A percentile compares a stretch with the other conserved stretches of the same genome.
These are phyloP conservation scores for Ceratobasidium sp. DNA, from an alignment of 1,284 basidiomycete species.

Conservation along the genomic window DNA sequence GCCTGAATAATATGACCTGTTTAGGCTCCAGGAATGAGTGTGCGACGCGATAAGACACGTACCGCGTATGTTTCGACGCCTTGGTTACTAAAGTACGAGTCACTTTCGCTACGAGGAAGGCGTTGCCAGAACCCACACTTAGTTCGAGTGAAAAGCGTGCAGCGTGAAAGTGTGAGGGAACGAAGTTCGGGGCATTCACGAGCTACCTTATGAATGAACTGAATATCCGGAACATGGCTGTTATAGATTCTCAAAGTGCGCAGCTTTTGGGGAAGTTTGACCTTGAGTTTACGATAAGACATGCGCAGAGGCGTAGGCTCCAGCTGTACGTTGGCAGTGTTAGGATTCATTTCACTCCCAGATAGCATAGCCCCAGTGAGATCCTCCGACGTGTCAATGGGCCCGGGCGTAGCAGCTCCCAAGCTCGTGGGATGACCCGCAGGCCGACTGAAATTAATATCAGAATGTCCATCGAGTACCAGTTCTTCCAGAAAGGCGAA, in stretches of 20 bases:
- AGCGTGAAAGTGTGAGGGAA: conserved; percentile 22
- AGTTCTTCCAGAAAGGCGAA: conserved; percentile 18
- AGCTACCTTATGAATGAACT: conserved; percentile 20
- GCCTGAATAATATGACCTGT: neutral
- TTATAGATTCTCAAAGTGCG: conserved; percentile 13
- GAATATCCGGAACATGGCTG: conserved; percentile 36
- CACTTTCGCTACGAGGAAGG: conserved; percentile 20
- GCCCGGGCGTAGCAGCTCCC: no score
- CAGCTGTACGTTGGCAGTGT: neutral
- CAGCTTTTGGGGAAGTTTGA: conserved; percentile 8
- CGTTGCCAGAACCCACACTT: conserved; percentile 26
- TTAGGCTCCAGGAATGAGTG: no score
- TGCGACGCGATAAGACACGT: no score
- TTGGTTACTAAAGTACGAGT: conserved; percentile 34
- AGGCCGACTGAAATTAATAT: conserved; percentile 7
- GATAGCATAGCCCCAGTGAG: neutral
- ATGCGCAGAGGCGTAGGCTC: conserved; percentile 4
- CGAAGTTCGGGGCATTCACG: conserved; percentile 13
- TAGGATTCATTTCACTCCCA: neutral
- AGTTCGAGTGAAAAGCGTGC: conserved; percentile 13
- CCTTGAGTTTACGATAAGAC: conserved; percentile 26
- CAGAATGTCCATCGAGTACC: conserved; percentile 19
- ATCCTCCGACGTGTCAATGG: no score
- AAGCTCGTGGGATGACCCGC: neutral
- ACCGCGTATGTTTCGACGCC: conserved; percentile 25